Percentiles rank a stretch among this genome's conserved stretches.
Conservation (phyloP, 768 basidiomycete species). For the Porphyrellus cyaneotinctus region DNA sequence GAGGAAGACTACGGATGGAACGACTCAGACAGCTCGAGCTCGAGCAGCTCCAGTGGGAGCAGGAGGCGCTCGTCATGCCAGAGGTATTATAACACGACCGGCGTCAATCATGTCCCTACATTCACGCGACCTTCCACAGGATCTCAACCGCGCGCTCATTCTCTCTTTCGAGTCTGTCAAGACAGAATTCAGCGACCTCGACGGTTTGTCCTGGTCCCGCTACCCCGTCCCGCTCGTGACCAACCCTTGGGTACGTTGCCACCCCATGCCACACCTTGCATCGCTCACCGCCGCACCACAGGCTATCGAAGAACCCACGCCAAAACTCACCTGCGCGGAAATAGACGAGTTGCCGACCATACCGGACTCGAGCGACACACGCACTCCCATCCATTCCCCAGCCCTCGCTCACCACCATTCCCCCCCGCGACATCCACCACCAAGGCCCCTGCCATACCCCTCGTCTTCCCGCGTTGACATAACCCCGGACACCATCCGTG, state of each 20-base stretch:
- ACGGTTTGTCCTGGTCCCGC: constrained; percentile 51
- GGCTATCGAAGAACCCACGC: constrained; percentile 29
- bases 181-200: constrained; percentile 58
- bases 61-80: constrained; percentile 54
- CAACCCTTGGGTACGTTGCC: constrained; percentile 24
- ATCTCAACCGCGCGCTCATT: constrained; percentile 28
- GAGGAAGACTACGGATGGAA: constrained; percentile 46
- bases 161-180: constrained; percentile 53
- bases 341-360: constrained; percentile 13
- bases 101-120: not conserved
- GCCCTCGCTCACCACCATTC: not conserved
- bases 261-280: not conserved
- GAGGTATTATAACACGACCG: constrained; percentile 44
- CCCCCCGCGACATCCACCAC: constrained; percentile 1
- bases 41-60: constrained; percentile 51
- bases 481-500: constrained; percentile 39
- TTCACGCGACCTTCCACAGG: constrained; percentile 24
- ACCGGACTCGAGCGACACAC: constrained; percentile 7
- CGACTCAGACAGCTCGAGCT: constrained; percentile 46
- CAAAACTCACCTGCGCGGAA: constrained; percentile 22
- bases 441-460: constrained; percentile 20
- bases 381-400: constrained; percentile 10
- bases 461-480: constrained; percentile 38
- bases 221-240: constrained; percentile 31
- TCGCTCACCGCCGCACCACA: not conserved